Percentiles rank a stretch among this genome's conserved stretches.
Evolutionary conservation across 2,329 filamentous ascomycete genomes (phyloP).

Genomic region (Helotiales sp.): DNA sequence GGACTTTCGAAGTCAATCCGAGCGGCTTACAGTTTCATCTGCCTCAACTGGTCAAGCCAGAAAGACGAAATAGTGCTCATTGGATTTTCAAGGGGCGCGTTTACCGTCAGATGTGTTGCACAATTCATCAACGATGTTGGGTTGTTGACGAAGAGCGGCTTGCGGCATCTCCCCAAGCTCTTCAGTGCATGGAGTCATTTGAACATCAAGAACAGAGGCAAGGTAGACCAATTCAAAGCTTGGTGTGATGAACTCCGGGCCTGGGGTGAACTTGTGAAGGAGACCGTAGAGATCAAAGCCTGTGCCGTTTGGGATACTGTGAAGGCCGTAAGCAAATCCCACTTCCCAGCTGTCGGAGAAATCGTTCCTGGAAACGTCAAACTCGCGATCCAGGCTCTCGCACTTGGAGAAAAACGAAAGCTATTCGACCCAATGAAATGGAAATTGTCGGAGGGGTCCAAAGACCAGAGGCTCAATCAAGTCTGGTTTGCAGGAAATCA

Average conservation of each 20-base stretch:
- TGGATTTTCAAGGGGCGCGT: conserved; percentile 47
- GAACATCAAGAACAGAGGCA: not conserved
- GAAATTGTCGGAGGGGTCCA: conserved; percentile 24
- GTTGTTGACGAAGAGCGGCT: conserved; percentile 42
- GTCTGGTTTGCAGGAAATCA: conserved; percentile 52
- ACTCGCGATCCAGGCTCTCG: conserved; percentile 53
- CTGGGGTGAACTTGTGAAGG: not conserved
- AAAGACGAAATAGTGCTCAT: conserved; percentile 45
- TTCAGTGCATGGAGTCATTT: conserved; percentile 17
- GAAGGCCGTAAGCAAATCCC: not conserved
- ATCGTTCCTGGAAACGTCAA: conserved; percentile 43
- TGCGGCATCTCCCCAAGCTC: conserved; percentile 15
- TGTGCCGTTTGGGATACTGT: conserved; percentile 27
- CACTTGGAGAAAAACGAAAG: conserved; percentile 50
- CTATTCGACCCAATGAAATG: conserved; percentile 45
- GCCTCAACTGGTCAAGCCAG: conserved; percentile 43
- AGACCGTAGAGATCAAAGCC: conserved; percentile 15
- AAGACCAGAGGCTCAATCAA: conserved; percentile 42
- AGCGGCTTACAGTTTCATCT: conserved; percentile 52
- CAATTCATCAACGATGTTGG: conserved; percentile 24
- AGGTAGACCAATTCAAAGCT: not conserved
- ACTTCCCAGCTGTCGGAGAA: not conserved
- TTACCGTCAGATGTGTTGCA: conserved; percentile 44
- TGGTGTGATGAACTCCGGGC: not conserved
- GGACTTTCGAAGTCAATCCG: conserved; percentile 52